Percentiles rank a stretch among this genome's conserved stretches.
Evolutionary conservation across 2,329 filamentous ascomycete species (phyloP).

Genomic region (Sporothrix curviconia): DNA sequence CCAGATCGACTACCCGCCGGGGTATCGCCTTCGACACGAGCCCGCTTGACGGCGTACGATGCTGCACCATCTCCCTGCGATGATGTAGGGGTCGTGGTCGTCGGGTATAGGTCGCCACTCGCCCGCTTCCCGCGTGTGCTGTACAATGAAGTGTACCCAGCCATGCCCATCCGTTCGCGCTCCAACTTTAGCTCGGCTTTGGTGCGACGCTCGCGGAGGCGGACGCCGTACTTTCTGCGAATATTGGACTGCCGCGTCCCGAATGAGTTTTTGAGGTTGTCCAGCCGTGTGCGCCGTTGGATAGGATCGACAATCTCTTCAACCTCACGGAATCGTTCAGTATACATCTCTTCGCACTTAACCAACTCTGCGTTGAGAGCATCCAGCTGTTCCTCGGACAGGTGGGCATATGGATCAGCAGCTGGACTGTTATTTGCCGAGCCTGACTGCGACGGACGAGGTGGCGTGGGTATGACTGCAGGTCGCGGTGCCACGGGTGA

Average conservation of each 20-base stretch:
- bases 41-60: not conserved
- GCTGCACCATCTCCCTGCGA: not conserved
- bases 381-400: constrained; percentile 28
- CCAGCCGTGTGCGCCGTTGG: constrained; percentile 29
- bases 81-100: not conserved
- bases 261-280: constrained; percentile 45
- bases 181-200: constrained; percentile 40
- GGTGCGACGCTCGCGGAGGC: constrained; percentile 43
- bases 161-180: constrained; percentile 34
- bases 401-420: constrained; percentile 39
- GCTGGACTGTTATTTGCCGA: not conserved
- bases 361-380: constrained; percentile 33
- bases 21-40: too few species aligned
- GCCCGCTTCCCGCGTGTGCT: too few species aligned
- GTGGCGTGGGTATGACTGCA: too few species aligned
- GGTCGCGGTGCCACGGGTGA: not conserved
- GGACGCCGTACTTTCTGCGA: constrained; percentile 52
- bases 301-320: constrained; percentile 30
- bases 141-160: too few species aligned
- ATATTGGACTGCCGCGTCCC: constrained; percentile 51
- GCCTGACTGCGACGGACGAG: not conserved
- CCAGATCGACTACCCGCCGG: too few species aligned
- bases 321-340: constrained; percentile 37
- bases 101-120: too few species aligned
- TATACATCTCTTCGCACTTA: constrained; percentile 33